Conservation (phyloP, 2,329 filamentous ascomycete species). For the Clonostachys rosea region DNA sequence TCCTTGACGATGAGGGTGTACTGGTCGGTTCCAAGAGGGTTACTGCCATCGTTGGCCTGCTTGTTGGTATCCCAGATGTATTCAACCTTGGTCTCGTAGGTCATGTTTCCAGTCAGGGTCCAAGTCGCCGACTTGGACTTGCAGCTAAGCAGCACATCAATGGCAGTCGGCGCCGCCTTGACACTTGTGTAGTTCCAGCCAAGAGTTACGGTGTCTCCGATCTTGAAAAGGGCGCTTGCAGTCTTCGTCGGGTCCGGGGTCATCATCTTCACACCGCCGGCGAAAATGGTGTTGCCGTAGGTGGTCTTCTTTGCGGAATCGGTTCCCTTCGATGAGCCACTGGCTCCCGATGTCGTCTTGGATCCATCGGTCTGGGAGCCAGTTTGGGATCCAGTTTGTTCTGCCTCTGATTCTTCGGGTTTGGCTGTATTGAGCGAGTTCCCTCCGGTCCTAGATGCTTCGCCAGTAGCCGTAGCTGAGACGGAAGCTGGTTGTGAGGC, state of each 20-base stretch:
- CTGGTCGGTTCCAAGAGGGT: constrained; percentile 45
- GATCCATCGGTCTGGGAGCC: too few species aligned
- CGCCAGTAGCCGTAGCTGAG: not conserved
- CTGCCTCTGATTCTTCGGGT: too few species aligned
- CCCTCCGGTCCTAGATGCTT: constrained; percentile 10
- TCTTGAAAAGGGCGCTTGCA: constrained; percentile 50
- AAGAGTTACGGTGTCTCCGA: constrained; percentile 55
- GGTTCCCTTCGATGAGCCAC: not conserved
- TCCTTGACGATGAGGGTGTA: constrained; percentile 62
- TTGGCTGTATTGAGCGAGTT: constrained; percentile 33
- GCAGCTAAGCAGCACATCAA: constrained; percentile 57
- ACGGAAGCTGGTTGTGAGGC: not conserved
- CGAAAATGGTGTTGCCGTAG: constrained; percentile 24
- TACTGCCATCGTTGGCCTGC: constrained; percentile 35
- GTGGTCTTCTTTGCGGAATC: constrained; percentile 3
- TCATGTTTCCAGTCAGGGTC: constrained; percentile 61
- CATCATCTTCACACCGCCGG: constrained; percentile 48
- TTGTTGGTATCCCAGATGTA: constrained; percentile 56
- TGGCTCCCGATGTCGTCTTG: too few species aligned
- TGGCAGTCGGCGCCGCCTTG: constrained; percentile 49
- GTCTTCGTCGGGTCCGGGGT: constrained; percentile 39
- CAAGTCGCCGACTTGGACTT: constrained; percentile 46
- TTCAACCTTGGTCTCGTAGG: constrained; percentile 41
- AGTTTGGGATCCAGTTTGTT: too few species aligned
- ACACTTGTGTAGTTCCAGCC: constrained; percentile 64